Base-by-base conservation (phyloP, 1,284 basidiomycete species). In the Laetiporus sulphureus region DNA sequence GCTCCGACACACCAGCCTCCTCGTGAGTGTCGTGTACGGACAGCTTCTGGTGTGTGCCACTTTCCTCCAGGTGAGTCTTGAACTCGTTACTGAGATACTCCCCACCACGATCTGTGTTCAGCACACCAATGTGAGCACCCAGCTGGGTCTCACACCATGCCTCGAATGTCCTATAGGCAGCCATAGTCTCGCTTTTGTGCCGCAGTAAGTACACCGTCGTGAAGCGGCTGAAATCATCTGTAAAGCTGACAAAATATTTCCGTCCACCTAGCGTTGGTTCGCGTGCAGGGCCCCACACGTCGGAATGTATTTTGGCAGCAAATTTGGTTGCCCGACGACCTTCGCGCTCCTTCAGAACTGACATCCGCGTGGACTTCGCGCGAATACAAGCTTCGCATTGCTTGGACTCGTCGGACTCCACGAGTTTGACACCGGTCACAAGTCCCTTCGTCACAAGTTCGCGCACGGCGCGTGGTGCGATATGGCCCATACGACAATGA, bases 1-100 rank as follows among this genome's bases (percentile, higher is more conserved):
- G 42, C 66, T 68, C n/a, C 60, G 47, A 7, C 62, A 51, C 48
- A 18, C 67, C 65, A 40, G 68, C 68, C 34, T 67, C 62, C 11
- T 55, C 50, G 0, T 38, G 36, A 10, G 25, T 38, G 16, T 38
- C 36, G 6, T 38, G 36, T 27, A 38, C 36, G 18, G 36, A 48
- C n/a, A 50, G 48, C 15, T 36, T 34, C 3, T 33, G 35, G 2
- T 10, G 8, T 5, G 44, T 50, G 2, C 48, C 50, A 8, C 41
- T 34, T 5, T 18, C 25, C 12, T 46, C 40, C 23, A 48, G 46
- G 35, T 48, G 42, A 15, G 41, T n/a, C 6, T 22, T 38, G 27
- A 51, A 47, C 21, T 41, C 49, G 0, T 40, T 23, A 16, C 43
- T 38, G 6, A 44, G 36, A 41, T 49, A 54, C 40, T 56, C 51